These are phyloP conservation scores for Salvia miltiorrhiza DNA, from an alignment of 257 asterid genomes.

Conservation along the genomic window DNA sequence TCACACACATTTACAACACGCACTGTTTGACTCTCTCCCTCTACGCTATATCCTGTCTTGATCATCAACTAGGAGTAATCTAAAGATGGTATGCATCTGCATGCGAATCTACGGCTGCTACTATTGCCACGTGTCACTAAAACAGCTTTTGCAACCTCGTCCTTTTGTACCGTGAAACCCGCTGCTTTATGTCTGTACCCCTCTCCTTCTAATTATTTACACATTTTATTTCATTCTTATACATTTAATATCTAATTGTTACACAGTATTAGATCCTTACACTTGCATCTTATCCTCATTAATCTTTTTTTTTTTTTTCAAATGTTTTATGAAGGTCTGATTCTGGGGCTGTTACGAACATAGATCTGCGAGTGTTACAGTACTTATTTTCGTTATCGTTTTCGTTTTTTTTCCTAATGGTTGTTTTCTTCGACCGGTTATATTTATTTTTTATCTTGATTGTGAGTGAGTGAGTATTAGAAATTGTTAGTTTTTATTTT, in stretches of 20 bases:
- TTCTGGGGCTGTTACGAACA: too few relatives aligned
- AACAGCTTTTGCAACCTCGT: conserved; percentile 50
- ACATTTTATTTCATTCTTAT: not conserved
- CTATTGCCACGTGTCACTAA: conserved; percentile 38
- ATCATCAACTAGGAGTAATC: conserved; percentile 27
- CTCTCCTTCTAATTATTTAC: conserved; percentile 16
- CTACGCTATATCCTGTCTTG: not conserved
- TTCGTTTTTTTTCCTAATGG: too few relatives aligned
- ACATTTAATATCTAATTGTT: conserved; percentile 22
- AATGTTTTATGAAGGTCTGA: too few relatives aligned
- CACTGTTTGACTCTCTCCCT: conserved; percentile 17
- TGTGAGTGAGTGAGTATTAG: too few relatives aligned
- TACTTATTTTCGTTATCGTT: too few relatives aligned
- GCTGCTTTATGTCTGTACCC: conserved; percentile 72
- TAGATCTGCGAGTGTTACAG: too few relatives aligned
- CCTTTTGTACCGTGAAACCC: conserved; percentile 68
- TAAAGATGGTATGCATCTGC: conserved; percentile 29
- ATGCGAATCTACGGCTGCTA: conserved; percentile 31
- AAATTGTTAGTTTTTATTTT: too few relatives aligned
- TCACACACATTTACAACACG: conserved; percentile 20
- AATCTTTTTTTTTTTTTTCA: not conserved
- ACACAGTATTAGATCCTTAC: conserved; percentile 14
- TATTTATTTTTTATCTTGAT: too few relatives aligned
- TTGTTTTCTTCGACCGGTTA: too few relatives aligned
- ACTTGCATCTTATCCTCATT: not conserved